These are phyloP conservation scores for Lavandula angustifolia DNA, from an alignment of 257 asterid species.

Conservation along the genomic window DNA sequence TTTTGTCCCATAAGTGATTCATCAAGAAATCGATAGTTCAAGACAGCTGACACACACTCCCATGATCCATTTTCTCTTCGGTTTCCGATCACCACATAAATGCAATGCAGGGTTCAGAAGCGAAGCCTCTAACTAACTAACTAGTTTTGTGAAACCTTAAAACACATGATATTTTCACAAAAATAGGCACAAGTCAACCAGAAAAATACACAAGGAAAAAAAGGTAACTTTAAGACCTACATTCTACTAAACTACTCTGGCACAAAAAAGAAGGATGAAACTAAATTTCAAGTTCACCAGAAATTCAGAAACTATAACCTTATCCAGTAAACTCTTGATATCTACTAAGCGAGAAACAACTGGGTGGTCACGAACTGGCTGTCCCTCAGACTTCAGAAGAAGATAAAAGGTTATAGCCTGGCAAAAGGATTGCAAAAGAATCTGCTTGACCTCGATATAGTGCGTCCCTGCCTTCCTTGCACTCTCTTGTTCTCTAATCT, in stretches of 20 bases:
- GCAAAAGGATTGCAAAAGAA: slow-evolving; percentile 79
- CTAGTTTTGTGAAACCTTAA: background rate
- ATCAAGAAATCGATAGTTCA: too few relatives aligned
- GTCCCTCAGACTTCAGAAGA: slow-evolving; percentile 95
- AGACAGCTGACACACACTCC: background rate
- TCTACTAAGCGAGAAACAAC: slow-evolving; percentile 85
- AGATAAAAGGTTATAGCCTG: slow-evolving; percentile 93
- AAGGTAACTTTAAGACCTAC: background rate
- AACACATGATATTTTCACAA: background rate
- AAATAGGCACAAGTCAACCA: too few relatives aligned
- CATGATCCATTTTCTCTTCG: background rate
- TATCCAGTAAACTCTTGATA: slow-evolving; percentile 78
- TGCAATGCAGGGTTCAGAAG: background rate
- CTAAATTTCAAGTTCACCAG: slow-evolving; percentile 18
- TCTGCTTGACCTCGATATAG: slow-evolving; percentile 78
- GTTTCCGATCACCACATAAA: background rate
- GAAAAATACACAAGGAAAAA: too few relatives aligned
- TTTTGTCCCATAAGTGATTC: too few relatives aligned
- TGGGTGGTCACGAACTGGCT: slow-evolving; percentile 91
- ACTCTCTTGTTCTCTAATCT: slow-evolving; percentile 56
- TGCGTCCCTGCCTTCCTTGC: slow-evolving; percentile 57
- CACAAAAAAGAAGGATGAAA: background rate
- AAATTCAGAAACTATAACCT: slow-evolving; percentile 52
- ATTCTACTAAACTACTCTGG: background rate
- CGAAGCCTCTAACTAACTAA: background rate